Evolutionary conservation across 768 basidiomycete species (phyloP), one percentile per base, ranked within the genome.

Genomic region (Leccinellum rugosiceps): DNA sequence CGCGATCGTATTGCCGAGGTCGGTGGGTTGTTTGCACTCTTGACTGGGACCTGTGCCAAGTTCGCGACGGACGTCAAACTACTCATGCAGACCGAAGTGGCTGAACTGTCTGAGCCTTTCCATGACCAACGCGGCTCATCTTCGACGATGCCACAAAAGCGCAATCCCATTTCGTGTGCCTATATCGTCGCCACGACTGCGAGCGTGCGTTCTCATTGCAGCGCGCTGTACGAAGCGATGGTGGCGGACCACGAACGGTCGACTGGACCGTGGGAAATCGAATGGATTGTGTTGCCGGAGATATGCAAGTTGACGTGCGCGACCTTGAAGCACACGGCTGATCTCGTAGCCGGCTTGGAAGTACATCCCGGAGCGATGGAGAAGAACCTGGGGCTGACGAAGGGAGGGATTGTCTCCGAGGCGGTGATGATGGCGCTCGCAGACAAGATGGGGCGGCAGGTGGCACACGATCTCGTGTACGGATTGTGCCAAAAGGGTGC

Each of bases 191-290:
- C 77, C 5, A 76, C 79, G 71, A 65, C 74, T 21, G 70, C 75
- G 21, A 76, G 73, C 17, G 73, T 80, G 54, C 74, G 74, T 13
- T 74, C 78, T 50, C 68, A 79, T 21, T 70, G 73, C 38, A 53
- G 71, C 1, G 68, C 76, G 13, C 61, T 80, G 21, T 77, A 76
- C 52, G 79, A 80, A 48, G 78, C 76, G 13, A 75, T 80, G 76
- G 77, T 79, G 3, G 78, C 75, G 56, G 79, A 79, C 60, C 79
- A 80, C 44, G 79, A 79, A 54, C 72, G 79, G 19, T 75, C 77
- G 44, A 79, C 78, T 2, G 79, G 79, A 23, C 77, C 78, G 25
- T 80, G 78, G 78, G 75, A 80, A 61, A 76, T 79, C n/a, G 79
- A 80, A 57, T 80, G 78, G 79, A 76, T 80, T 7, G 75, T 72